Evolutionary conservation across 495 filamentous ascomycete genomes (phyloP).

Genomic region (Xylaria venustula): DNA sequence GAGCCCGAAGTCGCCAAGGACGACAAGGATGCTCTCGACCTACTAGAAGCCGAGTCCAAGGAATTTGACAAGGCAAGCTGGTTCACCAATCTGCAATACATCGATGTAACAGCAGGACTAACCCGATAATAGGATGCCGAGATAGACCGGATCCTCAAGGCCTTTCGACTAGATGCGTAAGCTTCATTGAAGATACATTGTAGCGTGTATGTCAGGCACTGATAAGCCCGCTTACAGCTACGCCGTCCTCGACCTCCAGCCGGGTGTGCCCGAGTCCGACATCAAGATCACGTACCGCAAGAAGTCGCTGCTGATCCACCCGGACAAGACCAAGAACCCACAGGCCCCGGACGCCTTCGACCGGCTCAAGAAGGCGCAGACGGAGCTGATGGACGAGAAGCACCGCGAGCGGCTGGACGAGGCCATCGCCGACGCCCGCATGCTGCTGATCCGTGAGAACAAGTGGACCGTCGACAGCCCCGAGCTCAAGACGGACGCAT

Average conservation of each 20-base stretch:
- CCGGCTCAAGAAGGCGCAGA: constrained; percentile 91
- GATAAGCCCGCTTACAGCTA: constrained; percentile 56
- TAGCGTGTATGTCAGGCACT: neutral
- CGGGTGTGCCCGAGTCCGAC: constrained; percentile 91
- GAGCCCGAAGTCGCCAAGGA: constrained; percentile 33
- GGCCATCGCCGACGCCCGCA: constrained; percentile 91
- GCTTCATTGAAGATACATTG: constrained; percentile 20
- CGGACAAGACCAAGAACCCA: constrained; percentile 94
- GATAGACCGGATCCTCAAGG: constrained; percentile 89
- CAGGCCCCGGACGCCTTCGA: constrained; percentile 94
- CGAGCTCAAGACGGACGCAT: constrained; percentile 79
- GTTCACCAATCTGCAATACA: neutral
- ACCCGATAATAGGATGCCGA: constrained; percentile 71
- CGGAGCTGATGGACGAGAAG: constrained; percentile 90
- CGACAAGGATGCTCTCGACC: constrained; percentile 78
- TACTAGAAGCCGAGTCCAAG: constrained; percentile 80
- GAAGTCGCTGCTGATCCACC: constrained; percentile 97
- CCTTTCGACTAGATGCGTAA: constrained; percentile 87
- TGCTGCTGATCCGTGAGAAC: constrained; percentile 87
- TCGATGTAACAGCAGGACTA: neutral
- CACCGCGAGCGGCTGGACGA: constrained; percentile 83
- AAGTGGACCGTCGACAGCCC: constrained; percentile 88
- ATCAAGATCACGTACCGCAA: constrained; percentile 93
- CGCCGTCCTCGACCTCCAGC: constrained; percentile 92
- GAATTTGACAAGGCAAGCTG: constrained; percentile 79